Percentiles rank a stretch among this genome's conserved stretches.
Evolutionary conservation across 164 flowering plant genomes (phyloP).

Genomic region (Nymphaea colorata): DNA sequence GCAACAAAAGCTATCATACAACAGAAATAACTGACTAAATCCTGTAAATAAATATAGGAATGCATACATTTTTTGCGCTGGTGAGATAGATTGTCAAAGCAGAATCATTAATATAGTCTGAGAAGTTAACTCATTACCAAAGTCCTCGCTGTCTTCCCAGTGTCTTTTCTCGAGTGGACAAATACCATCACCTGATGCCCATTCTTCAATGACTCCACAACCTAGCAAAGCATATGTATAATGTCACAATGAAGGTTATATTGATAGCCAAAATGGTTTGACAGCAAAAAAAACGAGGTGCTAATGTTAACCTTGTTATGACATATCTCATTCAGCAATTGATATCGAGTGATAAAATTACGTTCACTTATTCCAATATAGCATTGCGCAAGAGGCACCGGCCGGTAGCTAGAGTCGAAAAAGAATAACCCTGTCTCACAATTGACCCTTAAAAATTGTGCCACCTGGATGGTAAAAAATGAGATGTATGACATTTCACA

Average conservation of each 20-base stretch:
- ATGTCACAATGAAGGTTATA: neutral
- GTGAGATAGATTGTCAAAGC: neutral
- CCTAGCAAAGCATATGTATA: slow-evolving; percentile 26
- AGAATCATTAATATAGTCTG: neutral
- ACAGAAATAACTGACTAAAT: too few species aligned
- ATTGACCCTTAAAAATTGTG: slow-evolving; percentile 91
- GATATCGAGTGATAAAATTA: slow-evolving; percentile 70
- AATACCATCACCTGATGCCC: slow-evolving; percentile 98
- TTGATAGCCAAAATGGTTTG: neutral
- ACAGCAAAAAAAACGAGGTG: neutral
- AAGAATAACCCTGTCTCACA: slow-evolving; percentile 84
- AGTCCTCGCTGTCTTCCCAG: slow-evolving; percentile 81
- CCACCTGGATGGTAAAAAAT: slow-evolving; percentile 42
- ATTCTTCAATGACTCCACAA: slow-evolving; percentile 73
- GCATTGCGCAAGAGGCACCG: slow-evolving; percentile 97
- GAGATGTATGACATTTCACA: neutral
- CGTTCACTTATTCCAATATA: slow-evolving; percentile 94
- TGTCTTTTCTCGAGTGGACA: slow-evolving; percentile 96
- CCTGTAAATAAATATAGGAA: neutral
- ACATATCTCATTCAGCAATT: slow-evolving; percentile 74
- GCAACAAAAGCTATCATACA: too few species aligned
- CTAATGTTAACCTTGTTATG: slow-evolving; percentile 53
- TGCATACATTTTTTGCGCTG: neutral
- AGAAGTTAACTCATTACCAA: slow-evolving; percentile 34
- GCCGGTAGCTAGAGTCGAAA: slow-evolving; percentile 98